These are phyloP conservation scores for Suillus plorans DNA, from an alignment of 768 basidiomycete genomes.

Conservation along the genomic window DNA sequence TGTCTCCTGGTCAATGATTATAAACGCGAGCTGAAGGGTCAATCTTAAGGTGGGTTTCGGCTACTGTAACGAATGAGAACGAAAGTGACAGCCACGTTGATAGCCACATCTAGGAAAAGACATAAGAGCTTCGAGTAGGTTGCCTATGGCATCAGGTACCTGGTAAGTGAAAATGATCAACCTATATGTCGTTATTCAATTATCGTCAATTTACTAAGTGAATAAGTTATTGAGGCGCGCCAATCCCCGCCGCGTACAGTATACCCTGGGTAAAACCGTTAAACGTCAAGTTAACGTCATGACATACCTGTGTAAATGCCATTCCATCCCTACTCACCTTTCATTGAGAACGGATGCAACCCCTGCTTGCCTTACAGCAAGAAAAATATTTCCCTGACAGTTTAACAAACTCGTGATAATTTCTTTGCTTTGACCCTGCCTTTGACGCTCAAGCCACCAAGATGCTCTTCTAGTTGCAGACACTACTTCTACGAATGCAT, in stretches of 20 bases:
- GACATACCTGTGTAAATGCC: background rate
- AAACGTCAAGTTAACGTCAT: background rate
- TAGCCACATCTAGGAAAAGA: background rate
- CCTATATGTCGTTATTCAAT: background rate
- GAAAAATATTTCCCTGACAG: background rate
- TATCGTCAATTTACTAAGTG: too few species aligned
- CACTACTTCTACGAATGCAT: background rate
- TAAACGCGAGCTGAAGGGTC: background rate
- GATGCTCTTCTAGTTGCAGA: background rate
- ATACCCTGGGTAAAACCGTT: background rate
- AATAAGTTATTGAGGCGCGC: background rate
- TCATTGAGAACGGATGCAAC: background rate
- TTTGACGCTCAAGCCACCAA: background rate
- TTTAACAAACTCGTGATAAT: background rate
- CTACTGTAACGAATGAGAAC: background rate
- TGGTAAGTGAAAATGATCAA: background rate
- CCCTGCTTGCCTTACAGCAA: background rate
- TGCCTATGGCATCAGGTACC: background rate
- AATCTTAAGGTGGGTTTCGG: background rate
- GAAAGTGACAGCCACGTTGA: background rate
- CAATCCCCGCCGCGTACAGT: too few species aligned
- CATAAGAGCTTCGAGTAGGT: background rate
- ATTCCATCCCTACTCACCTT: background rate
- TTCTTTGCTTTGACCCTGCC: background rate
- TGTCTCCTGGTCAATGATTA: background rate